Conservation (phyloP, 371 early-diverging fungal genomes). For the Catenaria anguillulae region DNA sequence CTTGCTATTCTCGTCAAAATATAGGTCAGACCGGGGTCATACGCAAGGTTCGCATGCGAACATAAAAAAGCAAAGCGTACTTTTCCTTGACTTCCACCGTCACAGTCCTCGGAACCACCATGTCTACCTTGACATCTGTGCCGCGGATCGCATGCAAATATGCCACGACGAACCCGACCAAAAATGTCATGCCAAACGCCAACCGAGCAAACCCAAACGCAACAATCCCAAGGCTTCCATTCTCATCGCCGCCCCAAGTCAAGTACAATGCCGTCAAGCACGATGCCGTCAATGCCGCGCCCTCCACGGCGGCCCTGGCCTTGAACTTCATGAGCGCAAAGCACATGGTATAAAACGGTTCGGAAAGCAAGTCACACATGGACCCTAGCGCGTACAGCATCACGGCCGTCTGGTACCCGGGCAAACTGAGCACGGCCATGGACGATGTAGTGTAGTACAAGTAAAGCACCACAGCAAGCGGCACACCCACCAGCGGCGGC, state of each 20-base stretch:
- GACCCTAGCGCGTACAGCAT: slow-evolving; percentile 53
- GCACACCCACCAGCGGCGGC: slow-evolving; percentile 44
- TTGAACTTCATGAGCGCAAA: slow-evolving; percentile 54
- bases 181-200: slow-evolving; percentile 40
- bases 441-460: slow-evolving; percentile 19
- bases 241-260: slow-evolving; percentile 34
- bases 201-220: slow-evolving; percentile 67
- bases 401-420: slow-evolving; percentile 30
- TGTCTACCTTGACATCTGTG: slow-evolving; percentile 9
- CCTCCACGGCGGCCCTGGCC: slow-evolving; percentile 65
- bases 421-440: too few species aligned
- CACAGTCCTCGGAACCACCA: slow-evolving; percentile 26
- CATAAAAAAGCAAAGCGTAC: slow-evolving; percentile 11
- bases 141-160: not conserved
- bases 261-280: slow-evolving; percentile 50
- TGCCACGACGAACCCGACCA: slow-evolving; percentile 10
- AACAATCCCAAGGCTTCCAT: too few species aligned
- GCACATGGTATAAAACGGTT: slow-evolving; percentile 67
- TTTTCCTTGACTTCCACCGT: slow-evolving; percentile 16
- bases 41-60: too few species aligned
- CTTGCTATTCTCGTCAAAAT: not conserved
- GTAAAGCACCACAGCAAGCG: slow-evolving; percentile 15
- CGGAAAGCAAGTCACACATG: slow-evolving; percentile 54
- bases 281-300: slow-evolving; percentile 52
- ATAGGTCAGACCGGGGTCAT: too few species aligned